A percentile compares a stretch with the other conserved stretches of the same genome.
phyloP scores from a whole-genome alignment of 2,329 filamentous ascomycete species.

The Epichloe uncinata region DNA sequence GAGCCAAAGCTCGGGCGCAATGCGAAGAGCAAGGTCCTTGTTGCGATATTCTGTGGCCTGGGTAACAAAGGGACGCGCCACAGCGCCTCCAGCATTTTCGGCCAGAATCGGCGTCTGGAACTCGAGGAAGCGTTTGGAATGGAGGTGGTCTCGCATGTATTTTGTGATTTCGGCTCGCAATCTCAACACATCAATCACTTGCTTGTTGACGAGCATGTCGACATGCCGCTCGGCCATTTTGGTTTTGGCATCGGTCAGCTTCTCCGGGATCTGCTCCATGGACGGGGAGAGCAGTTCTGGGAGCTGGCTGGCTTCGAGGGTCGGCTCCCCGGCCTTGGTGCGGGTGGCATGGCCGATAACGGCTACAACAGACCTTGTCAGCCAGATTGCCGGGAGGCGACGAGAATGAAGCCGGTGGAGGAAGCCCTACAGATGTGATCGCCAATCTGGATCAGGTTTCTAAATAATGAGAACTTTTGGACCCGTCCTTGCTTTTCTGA shows the following conservation, averaged over 20 bases:
- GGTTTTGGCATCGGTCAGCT: slow-evolving; percentile 56
- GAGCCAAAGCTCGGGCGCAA: slow-evolving; percentile 90
- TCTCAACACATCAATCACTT: slow-evolving; percentile 54
- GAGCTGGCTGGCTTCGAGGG: slow-evolving; percentile 52
- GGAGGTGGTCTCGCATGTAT: slow-evolving; percentile 60
- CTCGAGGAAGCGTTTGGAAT: slow-evolving; percentile 62
- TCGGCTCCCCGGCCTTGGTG: slow-evolving; percentile 62
- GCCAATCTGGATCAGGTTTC: slow-evolving; percentile 58
- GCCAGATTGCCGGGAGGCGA: slow-evolving; percentile 11
- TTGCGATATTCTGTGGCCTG: slow-evolving; percentile 61
- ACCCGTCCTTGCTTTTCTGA: slow-evolving; percentile 19
- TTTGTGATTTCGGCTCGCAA: slow-evolving; percentile 64
- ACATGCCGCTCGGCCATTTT: slow-evolving; percentile 69
- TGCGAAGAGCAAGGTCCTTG: slow-evolving; percentile 61
- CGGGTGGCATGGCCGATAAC: slow-evolving; percentile 57
- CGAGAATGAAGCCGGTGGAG: slow-evolving; percentile 8
- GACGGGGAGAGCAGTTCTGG: slow-evolving; percentile 65
- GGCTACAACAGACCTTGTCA: slow-evolving; percentile 31
- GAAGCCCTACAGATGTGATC: slow-evolving; percentile 64
- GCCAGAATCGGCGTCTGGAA: slow-evolving; percentile 85
- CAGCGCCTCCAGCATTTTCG: slow-evolving; percentile 70
- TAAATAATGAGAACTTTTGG: slow-evolving; percentile 43
- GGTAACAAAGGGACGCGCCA: slow-evolving; percentile 77
- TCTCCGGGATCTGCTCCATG: slow-evolving; percentile 64
- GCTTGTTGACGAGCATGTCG: slow-evolving; percentile 66